Base-by-base conservation (phyloP, 2,329 filamentous ascomycete genomes). In the Tympanopsis confertula region DNA sequence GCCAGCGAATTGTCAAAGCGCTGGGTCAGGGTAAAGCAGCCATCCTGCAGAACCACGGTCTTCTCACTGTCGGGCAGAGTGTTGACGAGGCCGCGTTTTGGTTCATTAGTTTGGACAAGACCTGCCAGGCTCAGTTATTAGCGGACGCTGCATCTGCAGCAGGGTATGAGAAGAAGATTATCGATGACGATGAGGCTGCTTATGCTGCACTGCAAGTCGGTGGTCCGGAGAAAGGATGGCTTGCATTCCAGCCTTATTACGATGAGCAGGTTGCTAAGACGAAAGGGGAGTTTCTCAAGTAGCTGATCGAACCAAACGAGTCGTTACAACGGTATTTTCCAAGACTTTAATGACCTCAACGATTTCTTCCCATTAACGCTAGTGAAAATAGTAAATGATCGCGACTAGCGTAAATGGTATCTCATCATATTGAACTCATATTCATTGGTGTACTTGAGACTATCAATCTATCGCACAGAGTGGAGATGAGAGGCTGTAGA, bases 61-160 rank as follows among this genome's bases (percentile, higher is more conserved):
- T 70, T 0, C 44, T 71, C 20, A 72, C 69, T 0, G 65, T 66
- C 1, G 69, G 68, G 1, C 47, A 54, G 35, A 61, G 60, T 1
- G 58, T 72, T 28, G 68, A 71, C 41, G 69, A 68, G 39, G 54
- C 66, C 0, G 59, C 71, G 0, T 71, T 68, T 43, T 72, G 67
- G 68, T 73, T 72, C 37, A 55, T 69, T 1, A 61, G 59, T 36
- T 41, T 73, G 42, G 69, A 73, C 22, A 71, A 68, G 42, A 70
- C 65, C 48, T 71, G 68, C 47, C 60, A 71, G 41, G 59, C 63
- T 24, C 69, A 73, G 50, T 48, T 73, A 33, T 43, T 71, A 42
- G 69, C 67, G 2, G 68, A 72, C 46, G 69, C 69, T 0, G 68
- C 68, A 3, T 61, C 59, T 1, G 51, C 48, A 40, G 7, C 22